phyloP scores from a whole-genome alignment of 768 basidiomycete genomes.

The Collybia mongolica region DNA sequence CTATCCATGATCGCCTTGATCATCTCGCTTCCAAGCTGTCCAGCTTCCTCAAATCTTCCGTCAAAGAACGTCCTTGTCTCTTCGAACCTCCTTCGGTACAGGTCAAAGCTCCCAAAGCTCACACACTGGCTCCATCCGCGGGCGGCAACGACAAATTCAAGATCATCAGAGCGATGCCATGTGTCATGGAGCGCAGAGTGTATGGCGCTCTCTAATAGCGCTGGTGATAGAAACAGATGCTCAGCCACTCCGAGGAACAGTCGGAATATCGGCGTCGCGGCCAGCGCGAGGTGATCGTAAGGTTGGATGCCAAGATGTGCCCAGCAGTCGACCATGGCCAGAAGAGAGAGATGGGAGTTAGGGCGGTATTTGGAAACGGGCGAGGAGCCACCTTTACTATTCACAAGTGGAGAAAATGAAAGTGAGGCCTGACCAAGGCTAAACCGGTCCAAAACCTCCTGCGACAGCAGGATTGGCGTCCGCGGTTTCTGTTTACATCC shows the following conservation, averaged over 20 bases:
- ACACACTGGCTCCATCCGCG: slow-evolving; percentile 97
- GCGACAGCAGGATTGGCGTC: slow-evolving; percentile 77
- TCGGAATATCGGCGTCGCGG: slow-evolving; percentile 94
- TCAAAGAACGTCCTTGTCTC: slow-evolving; percentile 83
- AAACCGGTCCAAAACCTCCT: slow-evolving; percentile 86
- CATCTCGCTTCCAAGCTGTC: slow-evolving; percentile 81
- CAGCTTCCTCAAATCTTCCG: slow-evolving; percentile 82
- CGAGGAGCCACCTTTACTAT: slow-evolving; percentile 48
- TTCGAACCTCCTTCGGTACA: slow-evolving; percentile 79
- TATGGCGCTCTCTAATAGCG: slow-evolving; percentile 66
- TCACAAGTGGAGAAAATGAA: too few species aligned
- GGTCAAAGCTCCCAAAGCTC: slow-evolving; percentile 85
- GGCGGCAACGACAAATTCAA: slow-evolving; percentile 94
- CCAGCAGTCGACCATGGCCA: slow-evolving; percentile 99
- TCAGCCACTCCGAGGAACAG: slow-evolving; percentile 97
- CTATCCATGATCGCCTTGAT: slow-evolving; percentile 81
- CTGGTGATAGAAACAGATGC: slow-evolving; percentile 78
- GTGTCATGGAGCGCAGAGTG: slow-evolving; percentile 72
- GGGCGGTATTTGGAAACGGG: slow-evolving; percentile 39
- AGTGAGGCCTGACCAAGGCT: slow-evolving; percentile 55
- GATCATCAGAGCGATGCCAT: slow-evolving; percentile 82
- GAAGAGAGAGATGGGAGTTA: slow-evolving; percentile 90
- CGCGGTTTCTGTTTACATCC: slow-evolving; percentile 25
- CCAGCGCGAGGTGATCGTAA: slow-evolving; percentile 86
- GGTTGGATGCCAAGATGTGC: slow-evolving; percentile 82